These are phyloP conservation scores for Castanospermum australe DNA, from an alignment of 306 rosid genomes.

Conservation along the genomic window DNA sequence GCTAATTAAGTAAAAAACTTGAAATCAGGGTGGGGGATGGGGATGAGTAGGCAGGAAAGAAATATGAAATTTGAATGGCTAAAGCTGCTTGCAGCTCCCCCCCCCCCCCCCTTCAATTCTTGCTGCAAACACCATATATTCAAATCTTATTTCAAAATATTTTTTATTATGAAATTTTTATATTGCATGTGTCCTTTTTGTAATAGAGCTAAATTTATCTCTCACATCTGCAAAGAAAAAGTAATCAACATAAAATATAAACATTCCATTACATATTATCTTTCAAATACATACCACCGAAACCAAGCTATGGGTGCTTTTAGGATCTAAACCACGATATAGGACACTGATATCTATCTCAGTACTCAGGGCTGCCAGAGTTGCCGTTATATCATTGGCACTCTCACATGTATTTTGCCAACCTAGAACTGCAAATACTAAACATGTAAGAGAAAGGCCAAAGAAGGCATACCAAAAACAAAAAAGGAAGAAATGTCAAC, in stretches of 20 bases:
- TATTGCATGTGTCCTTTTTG: neutral
- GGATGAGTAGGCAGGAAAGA: neutral
- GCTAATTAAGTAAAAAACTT: neutral
- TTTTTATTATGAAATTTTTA: neutral
- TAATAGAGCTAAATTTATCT: neutral
- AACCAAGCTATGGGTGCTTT: conserved; percentile 71
- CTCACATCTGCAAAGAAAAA: neutral
- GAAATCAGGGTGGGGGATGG: neutral
- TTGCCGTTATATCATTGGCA: conserved; percentile 71
- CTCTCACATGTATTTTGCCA: conserved; percentile 95
- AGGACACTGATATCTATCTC: conserved; percentile 78
- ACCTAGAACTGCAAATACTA: conserved; percentile 72
- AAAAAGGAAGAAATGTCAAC: neutral
- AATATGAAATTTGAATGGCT: neutral
- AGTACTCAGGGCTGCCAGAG: conserved; percentile 75
- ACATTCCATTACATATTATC: neutral
- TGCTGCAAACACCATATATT: neutral
- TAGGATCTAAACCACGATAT: conserved; percentile 84
- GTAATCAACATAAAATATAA: neutral
- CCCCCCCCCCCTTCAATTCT: neutral
- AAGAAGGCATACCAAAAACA: neutral
- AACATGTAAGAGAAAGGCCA: conserved; percentile 23
- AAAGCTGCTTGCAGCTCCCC: neutral
- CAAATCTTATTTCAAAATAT: neutral
- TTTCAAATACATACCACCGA: conserved; percentile 76